phyloP scores from a whole-genome alignment of 352 stramenopile genomes.

The Phytophthora nicotianae region DNA sequence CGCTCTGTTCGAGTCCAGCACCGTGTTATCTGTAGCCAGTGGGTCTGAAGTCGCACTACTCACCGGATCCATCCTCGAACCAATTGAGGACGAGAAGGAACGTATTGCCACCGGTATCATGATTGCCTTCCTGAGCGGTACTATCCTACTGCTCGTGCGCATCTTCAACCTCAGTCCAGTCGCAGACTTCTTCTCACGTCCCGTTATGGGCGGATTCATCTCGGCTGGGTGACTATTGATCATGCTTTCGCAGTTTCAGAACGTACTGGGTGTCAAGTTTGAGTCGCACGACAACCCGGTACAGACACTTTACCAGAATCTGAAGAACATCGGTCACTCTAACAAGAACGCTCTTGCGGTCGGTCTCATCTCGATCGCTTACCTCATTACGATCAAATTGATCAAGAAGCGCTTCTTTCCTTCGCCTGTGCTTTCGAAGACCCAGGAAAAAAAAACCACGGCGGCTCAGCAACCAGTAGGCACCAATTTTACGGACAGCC shows the following conservation, averaged over 20 bases:
- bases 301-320: slow-evolving; percentile 56
- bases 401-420: slow-evolving; percentile 47
- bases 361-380: slow-evolving; percentile 54
- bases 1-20: slow-evolving; percentile 79
- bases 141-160: slow-evolving; percentile 76
- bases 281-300: slow-evolving; percentile 57
- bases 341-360: slow-evolving; percentile 77
- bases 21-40: slow-evolving; percentile 85
- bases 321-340: slow-evolving; percentile 55
- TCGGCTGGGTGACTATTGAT: slow-evolving; percentile 89
- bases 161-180: slow-evolving; percentile 86
- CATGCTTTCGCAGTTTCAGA: slow-evolving; percentile 86
- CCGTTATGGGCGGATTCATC: slow-evolving; percentile 90
- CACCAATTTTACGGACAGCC: slow-evolving; percentile 26
- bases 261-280: slow-evolving; percentile 77
- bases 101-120: slow-evolving; percentile 51
- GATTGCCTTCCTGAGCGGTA: slow-evolving; percentile 67
- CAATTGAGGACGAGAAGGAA: slow-evolving; percentile 45
- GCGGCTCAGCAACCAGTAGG: slow-evolving; percentile 18
- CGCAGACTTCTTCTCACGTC: slow-evolving; percentile 81
- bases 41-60: slow-evolving; percentile 60
- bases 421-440: slow-evolving; percentile 24
- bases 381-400: slow-evolving; percentile 48
- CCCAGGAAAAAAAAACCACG: slow-evolving; percentile 6
- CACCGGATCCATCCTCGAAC: slow-evolving; percentile 55